These are phyloP conservation scores for Hansenula lynferdii DNA, from an alignment of 1,139 yeast species.

Conservation along the genomic window DNA sequence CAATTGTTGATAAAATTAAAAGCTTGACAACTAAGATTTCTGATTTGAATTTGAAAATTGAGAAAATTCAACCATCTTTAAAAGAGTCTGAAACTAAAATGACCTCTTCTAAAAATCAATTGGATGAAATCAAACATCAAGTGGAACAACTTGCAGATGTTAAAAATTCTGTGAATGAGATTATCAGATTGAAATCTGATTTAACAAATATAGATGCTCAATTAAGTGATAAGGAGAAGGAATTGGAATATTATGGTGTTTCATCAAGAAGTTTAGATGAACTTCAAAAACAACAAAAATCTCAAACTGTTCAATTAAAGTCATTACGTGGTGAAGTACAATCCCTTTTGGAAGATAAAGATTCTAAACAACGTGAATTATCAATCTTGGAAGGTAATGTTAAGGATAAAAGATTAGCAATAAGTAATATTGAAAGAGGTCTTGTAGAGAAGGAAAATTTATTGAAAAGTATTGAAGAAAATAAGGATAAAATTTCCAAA, in stretches of 20 bases:
- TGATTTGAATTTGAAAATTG: neutral
- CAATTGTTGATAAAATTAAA: constrained; percentile 15
- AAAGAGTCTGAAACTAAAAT: neutral
- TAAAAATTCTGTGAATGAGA: constrained; percentile 34
- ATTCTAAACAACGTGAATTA: constrained; percentile 41
- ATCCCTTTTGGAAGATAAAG: constrained; percentile 44
- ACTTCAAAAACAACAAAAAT: constrained; percentile 45
- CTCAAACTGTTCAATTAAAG: constrained; percentile 39
- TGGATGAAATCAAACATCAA: constrained; percentile 17
- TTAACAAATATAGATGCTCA: constrained; percentile 29
- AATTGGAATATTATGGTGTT: constrained; percentile 31
- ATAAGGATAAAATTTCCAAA: constrained; percentile 22
- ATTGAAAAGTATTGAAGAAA: constrained; percentile 27
- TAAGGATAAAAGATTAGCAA: constrained; percentile 51
- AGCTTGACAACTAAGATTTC: constrained; percentile 7
- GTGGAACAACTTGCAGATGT: constrained; percentile 19
- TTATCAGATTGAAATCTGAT: constrained; percentile 35
- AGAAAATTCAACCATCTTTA: neutral
- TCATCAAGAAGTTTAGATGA: constrained; percentile 38
- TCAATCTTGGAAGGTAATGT: constrained; percentile 46
- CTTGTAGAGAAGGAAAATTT: constrained; percentile 37
- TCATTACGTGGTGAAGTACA: constrained; percentile 39
- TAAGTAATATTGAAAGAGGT: constrained; percentile 51
- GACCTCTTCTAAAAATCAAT: constrained; percentile 19
- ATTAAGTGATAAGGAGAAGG: constrained; percentile 33